Evolutionary conservation across 2,329 filamentous ascomycete species (phyloP).

Genomic region (Dactylellina parvicollis): DNA sequence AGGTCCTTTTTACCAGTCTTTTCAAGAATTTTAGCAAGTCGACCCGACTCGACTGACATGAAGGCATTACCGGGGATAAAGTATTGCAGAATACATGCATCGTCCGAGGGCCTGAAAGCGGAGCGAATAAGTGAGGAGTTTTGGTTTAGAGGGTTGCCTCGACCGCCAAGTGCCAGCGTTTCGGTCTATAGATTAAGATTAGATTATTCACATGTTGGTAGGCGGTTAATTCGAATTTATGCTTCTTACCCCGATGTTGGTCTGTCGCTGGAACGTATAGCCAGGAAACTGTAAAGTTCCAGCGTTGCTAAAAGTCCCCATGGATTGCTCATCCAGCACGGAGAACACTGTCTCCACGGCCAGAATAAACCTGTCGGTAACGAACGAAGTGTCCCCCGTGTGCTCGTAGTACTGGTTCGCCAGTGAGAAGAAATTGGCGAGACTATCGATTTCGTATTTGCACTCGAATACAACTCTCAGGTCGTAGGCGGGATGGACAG

Average conservation of each 20-base stretch:
- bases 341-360: constrained; percentile 78
- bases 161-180: constrained; percentile 80
- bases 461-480: constrained; percentile 90
- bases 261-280: constrained; percentile 87
- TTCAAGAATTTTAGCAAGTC: constrained; percentile 75
- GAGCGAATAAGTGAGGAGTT: constrained; percentile 88
- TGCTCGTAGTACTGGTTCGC: constrained; percentile 86
- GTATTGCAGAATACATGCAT: constrained; percentile 92
- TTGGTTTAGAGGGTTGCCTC: constrained; percentile 88
- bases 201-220: background rate
- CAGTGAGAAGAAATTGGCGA: constrained; percentile 88
- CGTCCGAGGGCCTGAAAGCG: constrained; percentile 93
- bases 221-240: background rate
- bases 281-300: constrained; percentile 70
- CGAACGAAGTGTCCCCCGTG: constrained; percentile 79
- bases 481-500: constrained; percentile 87
- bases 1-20: constrained; percentile 28
- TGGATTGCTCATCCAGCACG: constrained; percentile 80
- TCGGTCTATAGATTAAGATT: constrained; percentile 70
- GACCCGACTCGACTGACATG: constrained; percentile 88
- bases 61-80: constrained; percentile 96
- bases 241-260: constrained; percentile 69
- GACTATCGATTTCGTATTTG: constrained; percentile 97
- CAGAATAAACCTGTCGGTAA: constrained; percentile 79
- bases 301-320: constrained; percentile 79